phyloP scores from a whole-genome alignment of 768 basidiomycete genomes.

The Tulasnella sp. region DNA sequence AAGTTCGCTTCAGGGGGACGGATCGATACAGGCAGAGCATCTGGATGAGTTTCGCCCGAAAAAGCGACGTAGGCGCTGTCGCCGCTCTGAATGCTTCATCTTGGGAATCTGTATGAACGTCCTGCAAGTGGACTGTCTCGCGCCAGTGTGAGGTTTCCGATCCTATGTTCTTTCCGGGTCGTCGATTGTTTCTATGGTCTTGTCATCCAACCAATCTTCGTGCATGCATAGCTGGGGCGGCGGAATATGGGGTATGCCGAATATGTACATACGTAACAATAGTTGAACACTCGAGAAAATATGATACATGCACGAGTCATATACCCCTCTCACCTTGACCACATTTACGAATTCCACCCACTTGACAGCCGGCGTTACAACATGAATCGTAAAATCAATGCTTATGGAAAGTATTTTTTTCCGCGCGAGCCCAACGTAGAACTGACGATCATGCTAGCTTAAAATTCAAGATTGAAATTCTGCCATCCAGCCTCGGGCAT shows the following conservation, averaged over 20 bases:
- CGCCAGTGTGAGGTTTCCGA: background rate
- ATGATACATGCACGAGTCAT: background rate
- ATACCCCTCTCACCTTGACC: too few relatives aligned
- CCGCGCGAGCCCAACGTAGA: too few relatives aligned
- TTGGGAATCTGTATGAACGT: too few relatives aligned
- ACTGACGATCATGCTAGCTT: too few relatives aligned
- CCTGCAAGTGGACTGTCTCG: background rate
- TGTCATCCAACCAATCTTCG: background rate
- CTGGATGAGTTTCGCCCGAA: background rate
- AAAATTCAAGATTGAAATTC: too few relatives aligned
- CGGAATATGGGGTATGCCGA: background rate
- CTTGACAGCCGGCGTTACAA: too few relatives aligned
- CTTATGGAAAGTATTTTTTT: too few relatives aligned
- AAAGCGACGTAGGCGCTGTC: background rate
- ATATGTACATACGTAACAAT: background rate
- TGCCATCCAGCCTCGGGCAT: too few relatives aligned
- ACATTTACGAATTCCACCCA: too few relatives aligned
- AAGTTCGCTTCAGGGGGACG: constrained; percentile 55
- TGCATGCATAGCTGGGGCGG: background rate
- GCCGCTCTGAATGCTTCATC: too few relatives aligned
- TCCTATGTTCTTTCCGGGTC: background rate
- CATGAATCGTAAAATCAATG: too few relatives aligned
- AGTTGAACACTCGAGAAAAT: background rate
- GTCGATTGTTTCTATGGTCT: background rate
- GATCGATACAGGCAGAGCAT: background rate